phyloP scores from a whole-genome alignment of 345 rosid species.

The Brassica cretica region DNA sequence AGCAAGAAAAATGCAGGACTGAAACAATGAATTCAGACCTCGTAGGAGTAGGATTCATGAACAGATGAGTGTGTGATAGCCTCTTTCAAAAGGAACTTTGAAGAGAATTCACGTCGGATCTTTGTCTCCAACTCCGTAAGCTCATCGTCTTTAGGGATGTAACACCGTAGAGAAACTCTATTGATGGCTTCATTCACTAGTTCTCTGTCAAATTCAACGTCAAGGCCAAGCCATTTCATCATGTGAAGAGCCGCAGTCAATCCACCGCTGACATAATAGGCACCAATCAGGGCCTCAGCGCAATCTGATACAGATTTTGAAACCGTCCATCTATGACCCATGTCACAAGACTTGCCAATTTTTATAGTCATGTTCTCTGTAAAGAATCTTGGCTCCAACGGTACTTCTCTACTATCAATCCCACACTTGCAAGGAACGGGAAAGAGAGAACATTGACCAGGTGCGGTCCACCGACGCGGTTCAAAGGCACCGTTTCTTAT shows the following conservation, averaged over 20 bases:
- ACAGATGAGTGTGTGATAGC: slow-evolving; percentile 73
- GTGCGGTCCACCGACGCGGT: slow-evolving; percentile 92
- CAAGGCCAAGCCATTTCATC: slow-evolving; percentile 80
- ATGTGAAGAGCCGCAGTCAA: slow-evolving; percentile 57
- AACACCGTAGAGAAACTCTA: slow-evolving; percentile 48
- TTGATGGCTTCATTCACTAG: slow-evolving; percentile 50
- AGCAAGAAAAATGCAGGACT: background rate
- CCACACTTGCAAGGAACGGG: slow-evolving; percentile 69
- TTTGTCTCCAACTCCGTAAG: slow-evolving; percentile 58
- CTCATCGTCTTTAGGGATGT: slow-evolving; percentile 49
- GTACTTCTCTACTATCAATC: slow-evolving; percentile 65
- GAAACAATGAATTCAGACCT: slow-evolving; percentile 48
- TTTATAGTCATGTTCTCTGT: slow-evolving; percentile 50
- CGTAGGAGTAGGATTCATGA: slow-evolving; percentile 58
- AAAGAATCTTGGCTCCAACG: slow-evolving; percentile 59
- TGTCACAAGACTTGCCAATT: slow-evolving; percentile 65
- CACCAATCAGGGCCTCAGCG: slow-evolving; percentile 83
- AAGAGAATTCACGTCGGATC: slow-evolving; percentile 58
- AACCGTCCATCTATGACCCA: slow-evolving; percentile 85
- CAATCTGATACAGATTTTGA: slow-evolving; percentile 88
- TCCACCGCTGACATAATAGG: slow-evolving; percentile 74
- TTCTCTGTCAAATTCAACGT: slow-evolving; percentile 50
- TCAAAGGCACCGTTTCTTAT: slow-evolving; percentile 77
- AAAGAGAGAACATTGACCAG: slow-evolving; percentile 61
- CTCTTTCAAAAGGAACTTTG: slow-evolving; percentile 73